A percentile compares a stretch with the other conserved stretches of the same genome.
These are phyloP conservation scores for Cryptococcus sp. DNA, from an alignment of 1,284 basidiomycete species.

Conservation along the genomic window DNA sequence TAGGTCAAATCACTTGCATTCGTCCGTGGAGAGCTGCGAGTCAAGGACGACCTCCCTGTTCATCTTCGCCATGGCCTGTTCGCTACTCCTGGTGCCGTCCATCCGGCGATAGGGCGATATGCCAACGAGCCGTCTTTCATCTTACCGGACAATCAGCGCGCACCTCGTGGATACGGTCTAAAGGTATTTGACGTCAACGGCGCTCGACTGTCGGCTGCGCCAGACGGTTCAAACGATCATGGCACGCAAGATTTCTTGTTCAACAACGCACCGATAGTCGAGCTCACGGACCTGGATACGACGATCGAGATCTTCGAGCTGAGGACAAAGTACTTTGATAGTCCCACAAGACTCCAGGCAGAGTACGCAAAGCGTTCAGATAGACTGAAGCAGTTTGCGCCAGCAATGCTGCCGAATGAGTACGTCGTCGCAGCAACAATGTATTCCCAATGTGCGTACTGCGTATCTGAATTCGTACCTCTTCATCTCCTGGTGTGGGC, in stretches of 20 bases:
- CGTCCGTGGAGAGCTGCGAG: conserved; percentile 14
- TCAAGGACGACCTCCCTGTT: conserved; percentile 14
- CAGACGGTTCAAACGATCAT: conserved; percentile 9
- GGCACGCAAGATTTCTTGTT: conserved; percentile 24
- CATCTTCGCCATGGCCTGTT: conserved; percentile 23
- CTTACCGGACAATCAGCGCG: conserved; percentile 15
- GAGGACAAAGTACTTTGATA: conserved; percentile 22
- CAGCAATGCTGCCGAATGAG: conserved; percentile 22
- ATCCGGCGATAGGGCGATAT: conserved; percentile 18
- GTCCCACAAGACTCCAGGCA: conserved; percentile 13
- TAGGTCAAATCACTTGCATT: conserved; percentile 25
- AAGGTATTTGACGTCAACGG: conserved; percentile 23
- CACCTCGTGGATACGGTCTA: conserved; percentile 20
- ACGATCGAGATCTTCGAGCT: conserved; percentile 25
- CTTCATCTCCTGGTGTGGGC: neutral
- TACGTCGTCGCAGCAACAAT: conserved; percentile 22
- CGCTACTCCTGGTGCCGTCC: conserved; percentile 9
- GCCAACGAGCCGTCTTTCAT: conserved; percentile 30
- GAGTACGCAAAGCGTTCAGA: conserved; percentile 22
- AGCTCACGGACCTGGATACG: conserved; percentile 26
- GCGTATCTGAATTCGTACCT: neutral
- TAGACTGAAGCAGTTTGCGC: conserved; percentile 25
- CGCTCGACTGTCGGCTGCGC: conserved; percentile 5
- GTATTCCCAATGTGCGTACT: conserved; percentile 27
- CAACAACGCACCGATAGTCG: conserved; percentile 27